Evolutionary conservation across 495 filamentous ascomycete species (phyloP), one percentile per base, ranked within the genome.

Genomic region (Xylaria intraflava): DNA sequence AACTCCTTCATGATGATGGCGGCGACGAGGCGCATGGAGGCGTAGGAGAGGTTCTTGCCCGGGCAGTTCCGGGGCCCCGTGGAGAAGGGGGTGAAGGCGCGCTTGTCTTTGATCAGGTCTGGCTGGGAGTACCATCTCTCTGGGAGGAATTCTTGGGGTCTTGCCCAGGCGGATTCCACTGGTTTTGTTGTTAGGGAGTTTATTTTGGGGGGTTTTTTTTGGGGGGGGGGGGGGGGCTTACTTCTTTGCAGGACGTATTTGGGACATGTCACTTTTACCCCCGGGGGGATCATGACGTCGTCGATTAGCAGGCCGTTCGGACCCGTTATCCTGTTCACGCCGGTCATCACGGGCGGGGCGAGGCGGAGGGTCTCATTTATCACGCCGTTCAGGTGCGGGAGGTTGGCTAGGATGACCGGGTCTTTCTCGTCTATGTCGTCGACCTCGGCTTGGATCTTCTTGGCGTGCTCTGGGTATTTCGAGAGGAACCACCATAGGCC

Each of bases 11-110:
- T 27, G 16, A 78, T 22, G 40, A 68, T 71, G 0, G 72, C 51
- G 0, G 77, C 47, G 6, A 76, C 61, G 0, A 69, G 48, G 14
- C 61, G 55, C 46, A 77, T 68, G 46, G 76, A 69, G 19, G 38
- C 35, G 1, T 61, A 68, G 14, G 76, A 74, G 12, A 75, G 51
- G 43, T 56, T 64, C 30, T 64, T 60, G n/a, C 69, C 71, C 11
- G 68, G 45, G 23, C 71, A 74, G 39, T 62, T 57, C 9, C 68
- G 56, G 6, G 65, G 60, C 23, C 73, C 74, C 7, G 58, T 17
- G 3, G 66, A 69, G 56, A 83, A 85, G 0, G 82, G 82, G 2
- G 67, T 57, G 46, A 78, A 84, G 1, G 74, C 79, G 3, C 57
- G 58, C 50, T 67, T 72, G 41, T 79, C 64, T 2, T 59, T 66